Evolutionary conservation across 345 rosid genomes (phyloP), one percentile per base, ranked within the genome.

Genomic region (Corchorus olitorius): DNA sequence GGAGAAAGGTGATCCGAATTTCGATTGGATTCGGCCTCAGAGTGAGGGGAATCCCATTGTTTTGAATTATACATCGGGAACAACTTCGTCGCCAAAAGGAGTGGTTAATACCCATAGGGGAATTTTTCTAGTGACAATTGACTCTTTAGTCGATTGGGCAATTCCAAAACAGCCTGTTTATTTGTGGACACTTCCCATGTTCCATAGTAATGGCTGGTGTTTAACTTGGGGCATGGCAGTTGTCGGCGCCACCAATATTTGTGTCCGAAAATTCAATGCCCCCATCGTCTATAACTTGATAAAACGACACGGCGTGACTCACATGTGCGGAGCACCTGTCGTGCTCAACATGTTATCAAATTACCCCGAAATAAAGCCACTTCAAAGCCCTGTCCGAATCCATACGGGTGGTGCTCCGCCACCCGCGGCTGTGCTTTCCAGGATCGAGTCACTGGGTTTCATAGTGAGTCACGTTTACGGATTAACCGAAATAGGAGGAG

Each of bases 301-400:
- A 60, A 77, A 75, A 46, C 67, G 67, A 56, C 90, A 92, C 64
- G 77, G 87, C 4, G 97, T 94, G 46, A 94, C 97, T n/a, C 94
- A 94, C 83, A 87, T 94, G 93, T 89, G 96, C 48, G 98, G 92
- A 7, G 98, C 97, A 35, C 98, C 98, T 3, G 89, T 91, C 14
- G 94, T 94, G 17, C 88, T 94, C 49, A 91, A 88, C 83, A 92
- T 91, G 96, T 76, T 94, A 5, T 87, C 91, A 0, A 82, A 81
- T 39, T 80, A 83, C 27, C 69, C 82, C 14, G 76, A 69, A 5
- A 68, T 75, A 15, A 82, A 82, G 67, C 79, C 79, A 13, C 78
- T 88, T 6, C 37, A 63, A 6, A 84, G 75, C 33, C 89, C 93
- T 12, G 94, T 94, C 58, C 83, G 86, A 27, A 80, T 94, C 20